Conservation (phyloP, 1,284 basidiomycete genomes). For the Rhodotorula sp. region DNA sequence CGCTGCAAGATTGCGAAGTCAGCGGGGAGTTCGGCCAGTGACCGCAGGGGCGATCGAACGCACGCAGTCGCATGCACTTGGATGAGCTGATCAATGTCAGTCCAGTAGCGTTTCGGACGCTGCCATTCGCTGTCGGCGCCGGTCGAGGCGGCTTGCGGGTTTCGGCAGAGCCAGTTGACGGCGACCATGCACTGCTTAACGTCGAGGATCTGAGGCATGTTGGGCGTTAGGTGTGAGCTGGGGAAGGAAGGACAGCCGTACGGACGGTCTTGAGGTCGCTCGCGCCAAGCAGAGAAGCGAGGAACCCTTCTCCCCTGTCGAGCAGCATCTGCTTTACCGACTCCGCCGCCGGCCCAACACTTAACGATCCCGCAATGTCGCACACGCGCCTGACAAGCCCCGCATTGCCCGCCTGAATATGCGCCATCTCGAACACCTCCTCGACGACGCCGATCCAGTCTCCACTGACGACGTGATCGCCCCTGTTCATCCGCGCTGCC, state of each 20-base stretch:
- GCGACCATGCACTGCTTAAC: conserved; percentile 76
- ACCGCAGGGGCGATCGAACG: background rate
- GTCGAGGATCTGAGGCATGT: conserved; percentile 56
- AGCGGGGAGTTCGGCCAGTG: conserved; percentile 50
- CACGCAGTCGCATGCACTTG: conserved; percentile 54
- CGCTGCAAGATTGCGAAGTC: conserved; percentile 14
- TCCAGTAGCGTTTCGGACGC: conserved; percentile 74
- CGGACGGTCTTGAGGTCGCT: conserved; percentile 17
- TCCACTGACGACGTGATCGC: conserved; percentile 75
- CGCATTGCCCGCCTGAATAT: conserved; percentile 56
- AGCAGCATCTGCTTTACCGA: conserved; percentile 24
- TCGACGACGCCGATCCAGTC: conserved; percentile 81
- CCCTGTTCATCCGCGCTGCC: conserved; percentile 50
- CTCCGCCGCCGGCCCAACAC: conserved; percentile 39
- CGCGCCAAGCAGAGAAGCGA: conserved; percentile 28
- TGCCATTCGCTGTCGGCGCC: conserved; percentile 55
- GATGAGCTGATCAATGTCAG: conserved; percentile 57
- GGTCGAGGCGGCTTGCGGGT: conserved; percentile 67
- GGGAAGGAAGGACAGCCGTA: conserved; percentile 15
- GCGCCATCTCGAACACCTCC: conserved; percentile 75
- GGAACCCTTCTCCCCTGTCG: conserved; percentile 32
- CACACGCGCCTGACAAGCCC: conserved; percentile 66
- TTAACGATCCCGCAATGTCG: conserved; percentile 51
- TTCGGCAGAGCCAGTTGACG: conserved; percentile 83
- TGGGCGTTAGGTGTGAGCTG: conserved; percentile 48